Conservation (phyloP, 192 early-diverging fungal species). For the Martensiomyces pterosporus region DNA sequence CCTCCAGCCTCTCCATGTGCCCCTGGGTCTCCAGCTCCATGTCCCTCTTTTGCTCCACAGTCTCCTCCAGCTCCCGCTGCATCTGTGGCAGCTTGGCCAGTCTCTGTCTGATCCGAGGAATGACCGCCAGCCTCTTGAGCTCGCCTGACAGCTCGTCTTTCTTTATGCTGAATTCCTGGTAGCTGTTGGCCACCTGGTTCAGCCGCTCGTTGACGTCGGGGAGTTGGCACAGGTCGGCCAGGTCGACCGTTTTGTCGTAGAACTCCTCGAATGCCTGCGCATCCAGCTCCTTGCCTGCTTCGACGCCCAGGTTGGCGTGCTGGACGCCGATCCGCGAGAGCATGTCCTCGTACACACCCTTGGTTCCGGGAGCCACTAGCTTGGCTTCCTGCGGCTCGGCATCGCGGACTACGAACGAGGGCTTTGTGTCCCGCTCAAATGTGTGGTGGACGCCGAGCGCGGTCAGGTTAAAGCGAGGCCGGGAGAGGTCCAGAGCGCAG, state of each 20-base stretch:
- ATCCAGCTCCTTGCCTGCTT: slow-evolving; percentile 37
- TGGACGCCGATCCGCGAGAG: slow-evolving; percentile 46
- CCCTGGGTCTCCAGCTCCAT: slow-evolving; percentile 35
- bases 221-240: slow-evolving; percentile 47
- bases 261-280: slow-evolving; percentile 48
- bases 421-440: slow-evolving; percentile 33
- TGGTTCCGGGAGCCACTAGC: slow-evolving; percentile 47
- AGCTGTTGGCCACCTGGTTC: slow-evolving; percentile 47
- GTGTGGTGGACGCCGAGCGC: slow-evolving; percentile 33
- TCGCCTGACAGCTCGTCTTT: slow-evolving; percentile 41
- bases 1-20: slow-evolving; percentile 16
- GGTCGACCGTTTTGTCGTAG: slow-evolving; percentile 48
- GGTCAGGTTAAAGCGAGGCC: slow-evolving; percentile 37
- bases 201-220: slow-evolving; percentile 47
- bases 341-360: slow-evolving; percentile 52
- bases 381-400: slow-evolving; percentile 47
- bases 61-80: slow-evolving; percentile 29
- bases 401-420: slow-evolving; percentile 36
- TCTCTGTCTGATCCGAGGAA: slow-evolving; percentile 37
- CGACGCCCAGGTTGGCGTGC: slow-evolving; percentile 38
- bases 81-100: slow-evolving; percentile 38
- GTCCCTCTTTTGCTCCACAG: slow-evolving; percentile 9
- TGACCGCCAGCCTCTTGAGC: slow-evolving; percentile 40
- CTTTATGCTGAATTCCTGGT: slow-evolving; percentile 38
- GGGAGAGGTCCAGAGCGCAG: slow-evolving; percentile 36